These are phyloP conservation scores for Leucoagaricus sp. DNA, from an alignment of 1,284 basidiomycete species.

Conservation along the genomic window DNA sequence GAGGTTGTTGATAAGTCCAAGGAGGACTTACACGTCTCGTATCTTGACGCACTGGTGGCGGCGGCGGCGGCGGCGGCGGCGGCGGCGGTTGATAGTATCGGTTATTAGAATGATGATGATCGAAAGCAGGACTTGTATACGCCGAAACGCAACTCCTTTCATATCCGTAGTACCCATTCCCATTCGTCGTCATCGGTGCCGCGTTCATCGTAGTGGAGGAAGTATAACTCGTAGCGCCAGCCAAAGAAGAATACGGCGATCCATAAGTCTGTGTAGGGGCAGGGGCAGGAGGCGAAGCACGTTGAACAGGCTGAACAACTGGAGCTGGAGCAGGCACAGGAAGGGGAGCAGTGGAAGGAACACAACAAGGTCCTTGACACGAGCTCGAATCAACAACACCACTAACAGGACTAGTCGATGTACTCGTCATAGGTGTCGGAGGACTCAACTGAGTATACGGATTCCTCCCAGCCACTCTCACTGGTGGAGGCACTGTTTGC, in stretches of 20 bases:
- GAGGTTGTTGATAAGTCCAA: too few relatives aligned
- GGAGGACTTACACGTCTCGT: too few relatives aligned
- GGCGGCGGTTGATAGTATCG: background rate
- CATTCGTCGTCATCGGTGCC: background rate
- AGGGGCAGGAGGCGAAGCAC: too few relatives aligned
- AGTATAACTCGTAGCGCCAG: slow-evolving; percentile 1
- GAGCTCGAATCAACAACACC: background rate
- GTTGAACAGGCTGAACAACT: too few relatives aligned
- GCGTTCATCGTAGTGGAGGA: background rate
- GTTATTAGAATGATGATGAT: slow-evolving; percentile 9
- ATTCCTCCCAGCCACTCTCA: slow-evolving; percentile 1
- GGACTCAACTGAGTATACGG: slow-evolving; percentile 13
- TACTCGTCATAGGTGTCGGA: slow-evolving; percentile 7
- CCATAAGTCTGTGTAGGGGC: too few relatives aligned
- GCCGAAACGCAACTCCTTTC: slow-evolving; percentile 12
- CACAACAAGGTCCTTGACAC: background rate
- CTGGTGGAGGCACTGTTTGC: slow-evolving; percentile 1
- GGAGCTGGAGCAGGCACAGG: background rate
- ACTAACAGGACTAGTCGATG: slow-evolving; percentile 4
- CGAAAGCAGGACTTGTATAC: slow-evolving; percentile 9
- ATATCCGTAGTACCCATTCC: background rate
- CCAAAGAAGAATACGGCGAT: slow-evolving; percentile 9
- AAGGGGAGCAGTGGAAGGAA: background rate
- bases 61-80: background rate
- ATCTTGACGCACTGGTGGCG: too few relatives aligned